Percentiles rank a stretch among this genome's conserved stretches.
phyloP scores from a whole-genome alignment of 78 protist genomes.

The Reticulomyxa filosa region DNA sequence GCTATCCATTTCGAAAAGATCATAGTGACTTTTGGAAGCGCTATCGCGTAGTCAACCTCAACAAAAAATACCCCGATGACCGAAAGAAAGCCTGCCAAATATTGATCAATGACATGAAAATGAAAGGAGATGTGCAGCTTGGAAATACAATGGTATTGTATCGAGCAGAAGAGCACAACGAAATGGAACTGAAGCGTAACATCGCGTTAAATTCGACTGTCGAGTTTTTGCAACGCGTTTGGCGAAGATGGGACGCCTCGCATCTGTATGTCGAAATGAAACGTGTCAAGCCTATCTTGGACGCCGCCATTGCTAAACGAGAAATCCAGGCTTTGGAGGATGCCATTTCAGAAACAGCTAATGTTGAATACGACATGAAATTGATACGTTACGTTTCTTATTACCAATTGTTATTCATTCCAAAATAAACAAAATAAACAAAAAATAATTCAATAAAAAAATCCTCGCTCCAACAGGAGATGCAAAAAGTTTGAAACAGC shows the following conservation, averaged over 20 bases:
- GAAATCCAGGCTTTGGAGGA: not conserved
- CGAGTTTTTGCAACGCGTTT: not conserved
- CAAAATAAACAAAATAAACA: no score
- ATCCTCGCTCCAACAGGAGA: no score
- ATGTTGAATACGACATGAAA: slow-evolving; percentile 1
- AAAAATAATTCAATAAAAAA: no score
- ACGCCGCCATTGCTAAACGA: not conserved
- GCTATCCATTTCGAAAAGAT: slow-evolving; percentile 50
- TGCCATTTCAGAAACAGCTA: not conserved
- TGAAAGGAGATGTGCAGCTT: not conserved
- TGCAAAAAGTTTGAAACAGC: no score
- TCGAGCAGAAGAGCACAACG: not conserved
- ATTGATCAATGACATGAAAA: not conserved
- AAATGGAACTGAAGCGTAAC: not conserved
- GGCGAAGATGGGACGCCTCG: not conserved
- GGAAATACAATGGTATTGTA: not conserved
- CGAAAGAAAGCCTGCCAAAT: not conserved
- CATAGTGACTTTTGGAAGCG: slow-evolving; percentile 39
- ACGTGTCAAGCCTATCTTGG: not conserved
- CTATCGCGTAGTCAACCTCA: not conserved
- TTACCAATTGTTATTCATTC: no score
- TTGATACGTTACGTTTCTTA: no score
- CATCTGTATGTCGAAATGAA: not conserved
- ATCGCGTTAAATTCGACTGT: not conserved
- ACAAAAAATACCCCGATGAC: not conserved